These are phyloP conservation scores for Beauveria brongniartii DNA, from an alignment of 2,329 filamentous ascomycete genomes.

Conservation along the genomic window DNA sequence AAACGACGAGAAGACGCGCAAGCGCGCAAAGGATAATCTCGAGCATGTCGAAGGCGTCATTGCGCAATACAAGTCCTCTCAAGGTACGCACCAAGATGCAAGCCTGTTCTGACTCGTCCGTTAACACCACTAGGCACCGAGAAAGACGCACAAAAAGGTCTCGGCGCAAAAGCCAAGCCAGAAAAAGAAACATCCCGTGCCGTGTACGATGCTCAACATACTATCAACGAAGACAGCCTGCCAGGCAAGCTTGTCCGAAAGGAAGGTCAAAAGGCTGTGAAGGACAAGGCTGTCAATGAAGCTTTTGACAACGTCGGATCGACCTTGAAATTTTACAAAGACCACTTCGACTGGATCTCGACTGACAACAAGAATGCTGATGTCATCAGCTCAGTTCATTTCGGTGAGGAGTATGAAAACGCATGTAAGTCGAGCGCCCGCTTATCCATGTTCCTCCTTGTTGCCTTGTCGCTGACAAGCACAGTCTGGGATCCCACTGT, in stretches of 20 bases:
- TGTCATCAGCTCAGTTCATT: constrained; percentile 47
- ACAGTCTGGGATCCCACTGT: constrained; percentile 41
- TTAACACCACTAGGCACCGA: constrained; percentile 14
- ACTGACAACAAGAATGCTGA: constrained; percentile 42
- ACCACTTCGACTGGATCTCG: constrained; percentile 41
- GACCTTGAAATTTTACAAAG: constrained; percentile 41
- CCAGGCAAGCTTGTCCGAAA: constrained; percentile 35
- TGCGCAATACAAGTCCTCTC: constrained; percentile 14
- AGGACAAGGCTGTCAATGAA: constrained; percentile 38
- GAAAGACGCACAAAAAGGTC: neutral
- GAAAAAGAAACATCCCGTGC: constrained; percentile 28
- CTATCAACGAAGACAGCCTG: constrained; percentile 26
- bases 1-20: constrained; percentile 30
- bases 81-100: constrained; percentile 19
- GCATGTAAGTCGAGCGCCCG: constrained; percentile 31
- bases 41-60: constrained; percentile 29
- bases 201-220: constrained; percentile 36
- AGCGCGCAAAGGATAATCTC: constrained; percentile 30
- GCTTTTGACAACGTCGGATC: constrained; percentile 42
- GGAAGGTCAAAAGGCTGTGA: constrained; percentile 32
- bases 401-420: constrained; percentile 41
- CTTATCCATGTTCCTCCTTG: neutral
- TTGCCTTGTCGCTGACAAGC: neutral
- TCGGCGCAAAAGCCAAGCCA: constrained; percentile 3
- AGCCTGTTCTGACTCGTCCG: neutral